phyloP scores from a whole-genome alignment of 2,329 filamentous ascomycete genomes.

The Colletotrichum gloeosporioides region DNA sequence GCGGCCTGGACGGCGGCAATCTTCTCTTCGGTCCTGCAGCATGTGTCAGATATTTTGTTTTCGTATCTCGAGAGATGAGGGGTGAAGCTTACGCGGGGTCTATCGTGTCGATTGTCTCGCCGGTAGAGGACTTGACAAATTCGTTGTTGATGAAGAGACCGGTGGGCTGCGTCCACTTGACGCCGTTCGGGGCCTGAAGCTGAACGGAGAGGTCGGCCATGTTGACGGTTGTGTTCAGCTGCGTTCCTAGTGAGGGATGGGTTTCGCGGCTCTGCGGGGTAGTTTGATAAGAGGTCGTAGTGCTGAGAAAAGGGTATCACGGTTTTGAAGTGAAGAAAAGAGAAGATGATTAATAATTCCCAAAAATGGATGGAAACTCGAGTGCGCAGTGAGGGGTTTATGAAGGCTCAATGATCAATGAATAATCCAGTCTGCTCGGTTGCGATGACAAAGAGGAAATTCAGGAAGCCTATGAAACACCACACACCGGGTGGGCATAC shows the following conservation, averaged over 20 bases:
- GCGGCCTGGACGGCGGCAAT: conserved; percentile 73
- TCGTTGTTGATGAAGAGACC: conserved; percentile 83
- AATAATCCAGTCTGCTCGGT: background rate
- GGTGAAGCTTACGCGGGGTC: conserved; percentile 60
- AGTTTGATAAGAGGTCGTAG: background rate
- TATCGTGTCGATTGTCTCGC: conserved; percentile 64
- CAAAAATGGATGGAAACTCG: background rate
- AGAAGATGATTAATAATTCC: background rate
- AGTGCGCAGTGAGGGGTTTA: background rate
- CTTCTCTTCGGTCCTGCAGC: conserved; percentile 4
- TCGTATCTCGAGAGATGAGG: background rate
- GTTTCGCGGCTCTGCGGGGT: background rate
- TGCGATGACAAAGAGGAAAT: background rate
- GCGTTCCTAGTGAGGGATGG: too few relatives aligned
- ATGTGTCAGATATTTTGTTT: background rate
- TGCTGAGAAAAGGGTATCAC: conserved; percentile 1
- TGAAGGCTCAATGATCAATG: background rate
- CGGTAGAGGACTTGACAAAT: conserved; percentile 65
- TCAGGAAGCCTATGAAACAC: background rate
- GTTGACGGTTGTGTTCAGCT: background rate
- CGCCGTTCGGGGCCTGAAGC: conserved; percentile 73
- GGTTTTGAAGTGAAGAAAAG: background rate
- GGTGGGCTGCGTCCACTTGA: conserved; percentile 68
- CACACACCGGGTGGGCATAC: background rate
- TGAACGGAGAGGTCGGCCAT: conserved; percentile 43